Evolutionary conservation across 805 yeast species (phyloP).

Genomic region (Millerago galiae): DNA sequence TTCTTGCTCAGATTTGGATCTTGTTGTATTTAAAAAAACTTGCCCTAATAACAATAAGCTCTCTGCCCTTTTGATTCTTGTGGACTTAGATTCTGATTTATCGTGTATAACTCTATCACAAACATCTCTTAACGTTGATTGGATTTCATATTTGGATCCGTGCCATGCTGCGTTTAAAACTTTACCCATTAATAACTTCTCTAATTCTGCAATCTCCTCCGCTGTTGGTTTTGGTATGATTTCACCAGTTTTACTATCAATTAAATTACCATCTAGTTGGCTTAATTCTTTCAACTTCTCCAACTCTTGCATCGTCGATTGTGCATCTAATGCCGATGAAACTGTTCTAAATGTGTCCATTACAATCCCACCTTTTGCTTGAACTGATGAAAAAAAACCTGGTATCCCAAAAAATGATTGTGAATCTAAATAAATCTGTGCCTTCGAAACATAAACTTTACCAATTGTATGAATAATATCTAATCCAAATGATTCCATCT

Average conservation of each 20-base stretch:
- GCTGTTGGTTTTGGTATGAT: conserved; percentile 52
- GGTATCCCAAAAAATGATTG: conserved; percentile 61
- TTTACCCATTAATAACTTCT: conserved; percentile 70
- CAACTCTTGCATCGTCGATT: conserved; percentile 67
- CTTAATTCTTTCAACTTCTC: conserved; percentile 56
- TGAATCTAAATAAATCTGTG: conserved; percentile 56
- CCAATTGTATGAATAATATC: conserved; percentile 77
- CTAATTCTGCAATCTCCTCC: conserved; percentile 65
- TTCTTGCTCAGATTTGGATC: conserved; percentile 65
- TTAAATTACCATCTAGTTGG: conserved; percentile 30
- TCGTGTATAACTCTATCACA: conserved; percentile 64
- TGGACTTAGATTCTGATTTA: conserved; percentile 38
- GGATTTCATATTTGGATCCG: conserved; percentile 74
- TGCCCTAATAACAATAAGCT: conserved; percentile 55
- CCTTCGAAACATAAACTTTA: conserved; percentile 58
- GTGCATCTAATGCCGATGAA: conserved; percentile 73
- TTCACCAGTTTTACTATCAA: conserved; percentile 42
- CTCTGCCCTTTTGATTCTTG: conserved; percentile 55
- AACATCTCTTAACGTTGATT: conserved; percentile 62
- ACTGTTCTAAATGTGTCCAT: conserved; percentile 68
- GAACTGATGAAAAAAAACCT: conserved; percentile 65
- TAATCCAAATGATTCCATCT: conserved; percentile 80
- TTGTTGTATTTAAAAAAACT: conserved; percentile 49
- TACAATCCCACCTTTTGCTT: conserved; percentile 68
- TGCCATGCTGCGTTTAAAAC: conserved; percentile 82